Conservation (phyloP, 257 asterid genomes). For the Fraxinus quadrangulata region DNA sequence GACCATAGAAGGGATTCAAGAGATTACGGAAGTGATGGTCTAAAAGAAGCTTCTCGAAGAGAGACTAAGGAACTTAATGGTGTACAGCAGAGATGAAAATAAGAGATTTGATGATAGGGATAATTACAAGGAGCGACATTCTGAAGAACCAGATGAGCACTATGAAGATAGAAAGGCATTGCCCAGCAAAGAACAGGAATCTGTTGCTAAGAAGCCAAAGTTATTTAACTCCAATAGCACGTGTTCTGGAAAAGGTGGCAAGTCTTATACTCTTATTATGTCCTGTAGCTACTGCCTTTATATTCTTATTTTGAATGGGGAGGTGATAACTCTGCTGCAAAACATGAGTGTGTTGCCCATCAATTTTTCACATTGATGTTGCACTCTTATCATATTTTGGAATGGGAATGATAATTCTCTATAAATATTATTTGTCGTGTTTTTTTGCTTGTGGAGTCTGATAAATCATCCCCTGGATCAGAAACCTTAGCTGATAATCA, state of each 20-base stretch:
- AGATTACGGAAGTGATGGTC: constrained; percentile 39
- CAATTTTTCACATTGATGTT: neutral
- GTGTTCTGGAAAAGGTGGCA: constrained; percentile 48
- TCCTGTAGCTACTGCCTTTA: constrained; percentile 5
- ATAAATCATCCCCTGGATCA: neutral
- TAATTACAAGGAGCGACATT: constrained; percentile 38
- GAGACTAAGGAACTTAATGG: constrained; percentile 37
- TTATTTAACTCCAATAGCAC: constrained; percentile 34
- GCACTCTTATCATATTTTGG: constrained; percentile 4
- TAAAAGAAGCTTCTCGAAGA: constrained; percentile 38
- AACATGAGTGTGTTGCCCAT: neutral
- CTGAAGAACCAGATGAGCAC: constrained; percentile 38
- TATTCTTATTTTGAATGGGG: constrained; percentile 2
- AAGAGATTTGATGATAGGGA: constrained; percentile 43
- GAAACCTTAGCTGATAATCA: constrained; percentile 16
- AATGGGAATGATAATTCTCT: neutral
- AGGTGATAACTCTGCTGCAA: constrained; percentile 9
- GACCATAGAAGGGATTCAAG: constrained; percentile 40
- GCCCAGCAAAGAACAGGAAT: constrained; percentile 43
- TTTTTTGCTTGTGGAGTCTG: neutral
- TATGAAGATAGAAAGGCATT: constrained; percentile 37
- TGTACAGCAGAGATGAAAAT: constrained; percentile 45
- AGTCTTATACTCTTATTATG: constrained; percentile 9
- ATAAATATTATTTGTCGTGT: neutral
- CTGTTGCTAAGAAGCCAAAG: constrained; percentile 65